A percentile compares a stretch with the other conserved stretches of the same genome.
Conservation (phyloP, 306 rosid genomes). For the Rosa chinensis region DNA sequence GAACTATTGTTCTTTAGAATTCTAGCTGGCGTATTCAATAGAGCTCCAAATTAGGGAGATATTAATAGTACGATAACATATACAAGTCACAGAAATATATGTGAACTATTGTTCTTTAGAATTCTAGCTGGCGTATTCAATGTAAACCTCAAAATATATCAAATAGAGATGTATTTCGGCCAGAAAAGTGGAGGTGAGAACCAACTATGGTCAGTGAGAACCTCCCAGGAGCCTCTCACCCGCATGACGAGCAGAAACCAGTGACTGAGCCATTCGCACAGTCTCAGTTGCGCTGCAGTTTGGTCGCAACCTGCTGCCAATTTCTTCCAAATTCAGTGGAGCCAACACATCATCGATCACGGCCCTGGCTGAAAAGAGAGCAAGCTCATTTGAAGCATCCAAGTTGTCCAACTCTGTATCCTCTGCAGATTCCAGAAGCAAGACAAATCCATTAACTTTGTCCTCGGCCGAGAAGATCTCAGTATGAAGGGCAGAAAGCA, state of each 20-base stretch:
- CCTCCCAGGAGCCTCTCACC: conserved; percentile 95
- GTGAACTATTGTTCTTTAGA: too few relatives aligned
- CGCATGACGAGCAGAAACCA: conserved; percentile 87
- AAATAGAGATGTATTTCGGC: too few relatives aligned
- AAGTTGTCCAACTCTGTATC: conserved; percentile 90
- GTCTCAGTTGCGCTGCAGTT: conserved; percentile 79
- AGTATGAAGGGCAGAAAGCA: conserved; percentile 90
- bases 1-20: too few relatives aligned
- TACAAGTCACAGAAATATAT: too few relatives aligned
- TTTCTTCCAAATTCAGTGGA: conserved; percentile 88
- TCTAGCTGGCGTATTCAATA: too few relatives aligned
- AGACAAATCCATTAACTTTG: conserved; percentile 75
- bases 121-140: too few relatives aligned
- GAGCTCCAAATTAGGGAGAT: too few relatives aligned
- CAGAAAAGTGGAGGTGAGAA: too few relatives aligned
- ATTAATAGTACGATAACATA: too few relatives aligned
- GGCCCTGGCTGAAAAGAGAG: conserved; percentile 87
- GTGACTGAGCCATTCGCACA: conserved; percentile 74
- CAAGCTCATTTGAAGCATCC: conserved; percentile 97
- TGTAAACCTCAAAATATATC: too few relatives aligned
- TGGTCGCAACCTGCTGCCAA: conserved; percentile 59
- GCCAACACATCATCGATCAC: conserved; percentile 93
- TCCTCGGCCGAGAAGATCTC: conserved; percentile 95
- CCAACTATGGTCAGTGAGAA: conserved; percentile 5
- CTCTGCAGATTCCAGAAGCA: conserved; percentile 92